phyloP scores from a whole-genome alignment of 805 yeast genomes.

The Zygoascus biomembranicola region DNA sequence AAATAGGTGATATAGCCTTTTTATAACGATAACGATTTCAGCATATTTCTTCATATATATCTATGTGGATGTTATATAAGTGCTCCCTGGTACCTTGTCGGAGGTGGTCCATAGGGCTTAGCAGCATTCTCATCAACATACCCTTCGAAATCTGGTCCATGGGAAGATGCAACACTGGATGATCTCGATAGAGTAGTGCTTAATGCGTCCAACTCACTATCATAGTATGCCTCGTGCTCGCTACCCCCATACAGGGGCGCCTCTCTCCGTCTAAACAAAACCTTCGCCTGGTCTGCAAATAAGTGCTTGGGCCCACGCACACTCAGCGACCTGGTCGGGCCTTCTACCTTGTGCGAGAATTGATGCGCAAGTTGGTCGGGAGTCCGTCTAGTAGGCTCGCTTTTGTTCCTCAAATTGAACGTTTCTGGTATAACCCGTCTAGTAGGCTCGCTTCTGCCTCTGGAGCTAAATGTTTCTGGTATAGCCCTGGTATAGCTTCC shows the following conservation, averaged over 20 bases:
- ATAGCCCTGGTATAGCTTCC: not conserved
- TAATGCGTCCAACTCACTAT: not conserved
- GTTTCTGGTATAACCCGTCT: not conserved
- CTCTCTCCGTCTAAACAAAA: not conserved
- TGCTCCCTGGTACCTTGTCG: slow-evolving; percentile 15
- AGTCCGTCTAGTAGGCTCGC: not conserved
- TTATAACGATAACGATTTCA: not conserved
- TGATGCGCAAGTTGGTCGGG: not conserved
- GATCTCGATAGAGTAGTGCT: not conserved
- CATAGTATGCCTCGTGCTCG: not conserved
- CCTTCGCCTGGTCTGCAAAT: not conserved
- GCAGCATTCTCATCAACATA: slow-evolving; percentile 14
- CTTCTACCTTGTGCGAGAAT: not conserved
- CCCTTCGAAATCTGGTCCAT: not conserved
- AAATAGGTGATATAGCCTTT: not conserved
- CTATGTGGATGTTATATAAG: slow-evolving; percentile 1
- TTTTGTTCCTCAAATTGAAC: not conserved
- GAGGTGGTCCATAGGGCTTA: slow-evolving; percentile 20
- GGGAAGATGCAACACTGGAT: not conserved
- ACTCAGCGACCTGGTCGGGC: not conserved
- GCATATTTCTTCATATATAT: too few relatives aligned
- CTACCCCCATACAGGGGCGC: not conserved
- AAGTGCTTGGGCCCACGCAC: not conserved
- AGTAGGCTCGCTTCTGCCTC: not conserved
- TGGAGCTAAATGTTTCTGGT: not conserved